A percentile compares a stretch with the other conserved stretches of the same genome.
Evolutionary conservation across 345 rosid species (phyloP).

Genomic region (Excoecaria cochinchinensis): DNA sequence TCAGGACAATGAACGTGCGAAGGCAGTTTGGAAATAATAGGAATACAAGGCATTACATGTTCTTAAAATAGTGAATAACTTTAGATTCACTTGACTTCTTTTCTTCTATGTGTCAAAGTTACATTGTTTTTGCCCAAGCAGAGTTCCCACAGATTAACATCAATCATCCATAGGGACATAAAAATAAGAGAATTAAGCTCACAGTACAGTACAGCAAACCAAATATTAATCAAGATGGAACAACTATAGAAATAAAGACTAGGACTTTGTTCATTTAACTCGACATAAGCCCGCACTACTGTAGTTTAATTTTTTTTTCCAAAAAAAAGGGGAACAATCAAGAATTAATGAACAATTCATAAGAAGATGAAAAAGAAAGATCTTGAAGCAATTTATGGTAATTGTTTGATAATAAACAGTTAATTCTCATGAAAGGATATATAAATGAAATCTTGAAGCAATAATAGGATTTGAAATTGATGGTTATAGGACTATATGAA

Average conservation of each 20-base stretch:
- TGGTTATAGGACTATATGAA: too few relatives aligned
- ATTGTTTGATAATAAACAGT: too few relatives aligned
- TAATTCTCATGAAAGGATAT: too few relatives aligned
- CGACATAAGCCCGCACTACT: too few relatives aligned
- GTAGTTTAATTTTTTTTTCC: too few relatives aligned
- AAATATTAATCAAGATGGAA: too few relatives aligned
- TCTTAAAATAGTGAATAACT: neutral
- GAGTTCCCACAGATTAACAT: neutral
- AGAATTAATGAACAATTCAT: neutral
- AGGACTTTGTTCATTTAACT: neutral
- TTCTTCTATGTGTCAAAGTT: neutral
- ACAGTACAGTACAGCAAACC: neutral
- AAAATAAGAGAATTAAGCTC: too few relatives aligned
- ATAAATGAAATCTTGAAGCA: too few relatives aligned
- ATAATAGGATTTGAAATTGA: too few relatives aligned
- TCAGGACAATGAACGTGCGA: neutral
- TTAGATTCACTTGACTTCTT: neutral
- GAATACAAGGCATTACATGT: neutral
- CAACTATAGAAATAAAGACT: neutral
- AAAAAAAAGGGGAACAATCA: too few relatives aligned
- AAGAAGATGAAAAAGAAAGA: neutral
- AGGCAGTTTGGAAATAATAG: too few relatives aligned
- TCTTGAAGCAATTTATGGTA: too few relatives aligned
- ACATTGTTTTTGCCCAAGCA: neutral
- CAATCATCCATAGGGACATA: neutral